These are phyloP conservation scores for Floccularia luteovirens DNA, from an alignment of 768 basidiomycete genomes.

Conservation along the genomic window DNA sequence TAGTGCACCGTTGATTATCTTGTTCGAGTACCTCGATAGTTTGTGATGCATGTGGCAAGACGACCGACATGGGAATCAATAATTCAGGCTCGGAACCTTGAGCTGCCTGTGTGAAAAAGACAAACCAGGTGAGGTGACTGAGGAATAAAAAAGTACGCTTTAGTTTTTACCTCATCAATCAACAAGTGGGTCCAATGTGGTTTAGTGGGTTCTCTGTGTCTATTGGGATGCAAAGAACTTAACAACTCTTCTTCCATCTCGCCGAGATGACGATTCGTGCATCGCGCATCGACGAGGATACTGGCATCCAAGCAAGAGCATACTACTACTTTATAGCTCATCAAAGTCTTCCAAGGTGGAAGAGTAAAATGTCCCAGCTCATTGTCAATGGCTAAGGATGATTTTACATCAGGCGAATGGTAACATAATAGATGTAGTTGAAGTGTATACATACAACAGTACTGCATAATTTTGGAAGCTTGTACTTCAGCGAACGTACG, in stretches of 20 bases:
- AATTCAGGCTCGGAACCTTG: conserved; percentile 48
- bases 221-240: conserved; percentile 29
- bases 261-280: conserved; percentile 32
- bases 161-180: conserved; percentile 35
- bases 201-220: conserved; percentile 17
- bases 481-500: conserved; percentile 43
- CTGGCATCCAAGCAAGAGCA: conserved; percentile 39
- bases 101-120: conserved; percentile 26
- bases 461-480: conserved; percentile 31
- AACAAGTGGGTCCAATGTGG: conserved; percentile 48
- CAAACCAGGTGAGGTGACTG: background rate
- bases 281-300: conserved; percentile 35
- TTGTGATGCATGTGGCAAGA: conserved; percentile 19
- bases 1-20: conserved; percentile 8
- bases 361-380: conserved; percentile 38
- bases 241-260: conserved; percentile 29
- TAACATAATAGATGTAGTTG: background rate
- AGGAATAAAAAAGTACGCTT: background rate
- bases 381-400: conserved; percentile 27
- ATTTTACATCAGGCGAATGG: background rate
- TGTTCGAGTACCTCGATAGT: conserved; percentile 5
- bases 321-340: conserved; percentile 38
- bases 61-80: conserved; percentile 40
- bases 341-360: conserved; percentile 36
- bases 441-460: conserved; percentile 29